Percentiles rank a stretch among this genome's conserved stretches.
These are phyloP conservation scores for Wickerhamiella sorbophila DNA, from an alignment of 805 yeast genomes.

Conservation along the genomic window DNA sequence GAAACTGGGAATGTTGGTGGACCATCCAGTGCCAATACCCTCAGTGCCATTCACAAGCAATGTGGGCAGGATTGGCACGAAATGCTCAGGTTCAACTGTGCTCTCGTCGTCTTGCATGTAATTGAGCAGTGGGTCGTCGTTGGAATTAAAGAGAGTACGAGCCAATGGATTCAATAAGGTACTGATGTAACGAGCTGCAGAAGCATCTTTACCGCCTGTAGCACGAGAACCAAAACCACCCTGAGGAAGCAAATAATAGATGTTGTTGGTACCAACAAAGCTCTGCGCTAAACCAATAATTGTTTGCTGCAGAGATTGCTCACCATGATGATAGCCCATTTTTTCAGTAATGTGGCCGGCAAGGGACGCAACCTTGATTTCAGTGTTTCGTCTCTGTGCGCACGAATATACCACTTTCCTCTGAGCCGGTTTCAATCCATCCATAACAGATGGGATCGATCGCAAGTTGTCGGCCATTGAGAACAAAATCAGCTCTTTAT, in stretches of 20 bases:
- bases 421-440: conserved; percentile 95
- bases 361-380: conserved; percentile 80
- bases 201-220: conserved; percentile 93
- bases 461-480: conserved; percentile 94
- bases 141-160: conserved; percentile 56
- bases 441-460: conserved; percentile 86
- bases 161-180: conserved; percentile 73
- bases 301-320: conserved; percentile 71
- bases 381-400: conserved; percentile 66
- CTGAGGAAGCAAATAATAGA: conserved; percentile 72
- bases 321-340: conserved; percentile 95
- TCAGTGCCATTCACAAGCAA: conserved; percentile 90
- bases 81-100: conserved; percentile 92
- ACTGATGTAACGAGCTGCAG: conserved; percentile 94
- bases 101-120: conserved; percentile 88
- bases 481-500: conserved; percentile 84
- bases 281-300: conserved; percentile 91
- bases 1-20: conserved; percentile 79
- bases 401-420: conserved; percentile 84
- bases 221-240: conserved; percentile 96
- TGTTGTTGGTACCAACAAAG: conserved; percentile 82
- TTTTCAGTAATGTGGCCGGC: conserved; percentile 81
- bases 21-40: conserved; percentile 99
- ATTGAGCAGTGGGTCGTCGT: conserved; percentile 62
- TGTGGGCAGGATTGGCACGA: conserved; percentile 88